Evolutionary conservation across 768 basidiomycete genomes (phyloP).

Genomic region (Crepidotus variabilis): DNA sequence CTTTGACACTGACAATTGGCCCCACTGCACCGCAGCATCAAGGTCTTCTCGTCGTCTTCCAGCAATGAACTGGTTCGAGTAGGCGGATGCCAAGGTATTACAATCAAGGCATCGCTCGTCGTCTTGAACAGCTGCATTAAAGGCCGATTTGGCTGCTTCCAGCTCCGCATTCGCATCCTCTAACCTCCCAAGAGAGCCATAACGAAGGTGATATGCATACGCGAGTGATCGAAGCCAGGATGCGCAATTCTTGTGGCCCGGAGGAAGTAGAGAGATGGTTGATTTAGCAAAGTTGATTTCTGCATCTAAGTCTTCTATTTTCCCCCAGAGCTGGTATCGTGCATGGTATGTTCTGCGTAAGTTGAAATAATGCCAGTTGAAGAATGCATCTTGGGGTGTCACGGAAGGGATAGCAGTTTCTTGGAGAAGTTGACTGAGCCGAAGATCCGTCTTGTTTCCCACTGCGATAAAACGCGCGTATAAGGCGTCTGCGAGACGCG

Average conservation of each 20-base stretch:
- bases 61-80: neutral
- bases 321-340: conserved; percentile 4
- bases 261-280: conserved; percentile 1
- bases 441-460: conserved; percentile 6
- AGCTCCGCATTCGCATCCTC: neutral
- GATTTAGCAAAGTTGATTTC: conserved; percentile 4
- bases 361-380: conserved; percentile 12
- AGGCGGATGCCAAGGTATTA: neutral
- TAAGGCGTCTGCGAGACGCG: conserved; percentile 10
- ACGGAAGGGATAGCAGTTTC: conserved; percentile 7
- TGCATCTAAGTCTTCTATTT: conserved; percentile 7
- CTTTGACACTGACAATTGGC: neutral
- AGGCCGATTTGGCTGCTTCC: neutral
- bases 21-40: neutral
- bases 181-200: neutral
- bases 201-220: conserved; percentile 1
- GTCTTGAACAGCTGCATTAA: neutral
- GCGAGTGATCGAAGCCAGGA: conserved; percentile 8
- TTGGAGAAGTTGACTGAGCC: conserved; percentile 7
- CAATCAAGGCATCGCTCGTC: neutral
- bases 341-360: conserved; percentile 1
- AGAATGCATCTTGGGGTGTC: conserved; percentile 4
- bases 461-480: conserved; percentile 6
- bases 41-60: neutral
- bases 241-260: neutral